Evolutionary conservation across 2,329 filamentous ascomycete genomes (phyloP).

Genomic region (Rhinocladiella mackenziei): DNA sequence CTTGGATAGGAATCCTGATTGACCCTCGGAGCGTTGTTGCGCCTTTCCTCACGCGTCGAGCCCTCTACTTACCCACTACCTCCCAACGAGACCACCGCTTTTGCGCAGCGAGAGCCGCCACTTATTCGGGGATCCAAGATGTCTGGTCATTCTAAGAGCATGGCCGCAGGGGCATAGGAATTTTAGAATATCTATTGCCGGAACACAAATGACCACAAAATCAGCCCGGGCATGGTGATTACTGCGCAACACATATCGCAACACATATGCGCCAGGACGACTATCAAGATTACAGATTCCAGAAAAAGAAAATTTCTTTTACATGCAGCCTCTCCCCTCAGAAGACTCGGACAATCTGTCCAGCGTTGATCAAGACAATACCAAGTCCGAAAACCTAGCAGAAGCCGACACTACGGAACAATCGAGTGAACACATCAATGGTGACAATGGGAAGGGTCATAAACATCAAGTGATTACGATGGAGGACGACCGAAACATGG

Average conservation of each 20-base stretch:
- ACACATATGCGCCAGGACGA: too few relatives aligned
- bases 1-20: background rate
- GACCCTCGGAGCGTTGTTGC: conserved; percentile 7
- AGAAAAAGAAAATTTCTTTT: background rate
- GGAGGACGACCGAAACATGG: background rate
- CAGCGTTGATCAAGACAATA: conserved; percentile 2
- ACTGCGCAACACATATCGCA: too few relatives aligned
- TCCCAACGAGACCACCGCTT: background rate
- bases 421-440: too few relatives aligned
- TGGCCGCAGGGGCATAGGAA: conserved; percentile 1
- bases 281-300: background rate
- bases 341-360: conserved; percentile 13
- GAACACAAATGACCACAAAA: background rate
- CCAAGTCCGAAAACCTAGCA: background rate
- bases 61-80: conserved; percentile 5
- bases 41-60: conserved; percentile 21
- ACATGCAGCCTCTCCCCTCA: conserved; percentile 20
- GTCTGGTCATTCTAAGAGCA: background rate
- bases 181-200: background rate
- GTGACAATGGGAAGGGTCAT: conserved; percentile 1
- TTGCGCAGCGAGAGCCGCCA: conserved; percentile 4
- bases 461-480: background rate
- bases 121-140: background rate
- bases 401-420: too few relatives aligned
- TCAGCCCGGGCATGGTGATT: conserved; percentile 3